Percentiles rank a stretch among this genome's conserved stretches.
These are phyloP conservation scores for Mortierella sp. DNA, from an alignment of 371 early-diverging fungal species.

Conservation along the genomic window DNA sequence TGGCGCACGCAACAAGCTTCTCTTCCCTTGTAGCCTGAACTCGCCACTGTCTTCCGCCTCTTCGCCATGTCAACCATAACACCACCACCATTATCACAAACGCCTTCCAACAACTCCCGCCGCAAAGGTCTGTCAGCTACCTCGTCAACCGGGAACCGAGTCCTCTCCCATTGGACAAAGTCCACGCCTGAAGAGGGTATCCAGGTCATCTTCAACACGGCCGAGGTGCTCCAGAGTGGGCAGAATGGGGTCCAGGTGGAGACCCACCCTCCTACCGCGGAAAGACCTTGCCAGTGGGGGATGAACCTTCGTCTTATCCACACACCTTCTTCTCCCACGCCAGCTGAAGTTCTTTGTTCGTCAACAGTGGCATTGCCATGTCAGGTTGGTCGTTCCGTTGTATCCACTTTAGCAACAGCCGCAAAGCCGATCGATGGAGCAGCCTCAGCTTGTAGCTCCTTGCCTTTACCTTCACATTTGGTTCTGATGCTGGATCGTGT, in stretches of 20 bases:
- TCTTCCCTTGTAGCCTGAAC: too few species aligned
- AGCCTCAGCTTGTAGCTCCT: not conserved
- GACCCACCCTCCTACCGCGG: conserved; percentile 18
- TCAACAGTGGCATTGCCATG: not conserved
- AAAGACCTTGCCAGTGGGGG: conserved; percentile 37
- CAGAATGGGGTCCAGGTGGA: conserved; percentile 13
- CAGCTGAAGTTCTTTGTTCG: not conserved
- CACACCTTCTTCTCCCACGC: not conserved
- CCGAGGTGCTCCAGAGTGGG: conserved; percentile 8
- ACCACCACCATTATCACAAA: too few species aligned
- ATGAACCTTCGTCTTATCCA: conserved; percentile 17
- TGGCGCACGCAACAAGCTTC: too few species aligned
- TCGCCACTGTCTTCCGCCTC: too few species aligned
- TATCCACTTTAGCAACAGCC: not conserved
- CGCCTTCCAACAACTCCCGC: not conserved
- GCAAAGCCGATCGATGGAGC: not conserved
- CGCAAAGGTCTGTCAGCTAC: not conserved
- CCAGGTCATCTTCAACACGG: conserved; percentile 24
- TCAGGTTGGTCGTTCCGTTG: not conserved
- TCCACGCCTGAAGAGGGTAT: conserved; percentile 46
- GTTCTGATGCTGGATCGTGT: conserved; percentile 19
- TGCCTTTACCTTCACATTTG: conserved; percentile 13
- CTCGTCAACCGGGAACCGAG: conserved; percentile 1
- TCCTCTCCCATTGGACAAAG: conserved; percentile 38
- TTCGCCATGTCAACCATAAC: not conserved